A percentile compares a stretch with the other conserved stretches of the same genome.
Evolutionary conservation across 768 basidiomycete genomes (phyloP).

Genomic region (Lanmaoa pseudosensibilis): DNA sequence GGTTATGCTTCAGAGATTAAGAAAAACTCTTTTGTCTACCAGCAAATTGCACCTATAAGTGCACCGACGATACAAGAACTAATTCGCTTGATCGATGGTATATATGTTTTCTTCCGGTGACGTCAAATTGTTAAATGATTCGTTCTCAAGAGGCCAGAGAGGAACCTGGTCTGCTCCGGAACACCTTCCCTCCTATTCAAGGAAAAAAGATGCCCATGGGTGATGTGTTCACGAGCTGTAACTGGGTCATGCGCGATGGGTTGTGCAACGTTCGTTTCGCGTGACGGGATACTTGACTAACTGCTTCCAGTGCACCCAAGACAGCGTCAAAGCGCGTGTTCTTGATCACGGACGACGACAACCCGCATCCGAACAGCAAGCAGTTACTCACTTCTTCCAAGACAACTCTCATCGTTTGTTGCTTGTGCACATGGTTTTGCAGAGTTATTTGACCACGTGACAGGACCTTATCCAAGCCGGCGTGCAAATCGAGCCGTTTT

Average conservation of each 20-base stretch:
- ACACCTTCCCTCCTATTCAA: conserved; percentile 63
- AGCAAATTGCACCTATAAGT: conserved; percentile 72
- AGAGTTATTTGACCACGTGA: neutral
- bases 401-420: conserved; percentile 65
- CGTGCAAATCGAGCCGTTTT: conserved; percentile 82
- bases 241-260: conserved; percentile 88
- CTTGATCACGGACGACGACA: conserved; percentile 76
- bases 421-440: neutral
- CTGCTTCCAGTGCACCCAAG: conserved; percentile 64
- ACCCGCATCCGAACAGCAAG: conserved; percentile 49
- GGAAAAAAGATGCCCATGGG: conserved; percentile 71
- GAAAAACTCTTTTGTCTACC: conserved; percentile 68
- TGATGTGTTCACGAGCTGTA: conserved; percentile 88
- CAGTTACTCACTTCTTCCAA: conserved; percentile 68
- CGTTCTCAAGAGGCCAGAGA: conserved; percentile 56
- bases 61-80: conserved; percentile 82
- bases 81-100: conserved; percentile 76
- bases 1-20: conserved; percentile 59
- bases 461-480: conserved; percentile 84
- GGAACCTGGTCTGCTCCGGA: conserved; percentile 55
- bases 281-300: neutral
- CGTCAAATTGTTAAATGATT: conserved; percentile 3
- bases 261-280: conserved; percentile 35
- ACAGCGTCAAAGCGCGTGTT: conserved; percentile 92
- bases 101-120: conserved; percentile 7